Percentiles rank a stretch among this genome's conserved stretches.
phyloP scores from a whole-genome alignment of 179 eudicot genomes.

The Vitellaria paradoxa region DNA sequence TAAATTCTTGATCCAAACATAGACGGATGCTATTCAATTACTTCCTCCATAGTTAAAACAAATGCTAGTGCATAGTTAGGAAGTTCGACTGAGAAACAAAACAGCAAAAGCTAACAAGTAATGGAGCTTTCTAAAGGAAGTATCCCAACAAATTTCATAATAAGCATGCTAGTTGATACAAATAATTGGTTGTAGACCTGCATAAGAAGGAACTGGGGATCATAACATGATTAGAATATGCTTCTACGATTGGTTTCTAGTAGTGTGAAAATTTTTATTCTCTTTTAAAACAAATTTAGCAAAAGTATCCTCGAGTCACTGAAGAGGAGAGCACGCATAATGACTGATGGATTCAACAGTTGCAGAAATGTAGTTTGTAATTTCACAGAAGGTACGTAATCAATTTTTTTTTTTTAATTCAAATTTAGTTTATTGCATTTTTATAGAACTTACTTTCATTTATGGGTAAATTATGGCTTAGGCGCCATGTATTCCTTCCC shows the following conservation, averaged over 20 bases:
- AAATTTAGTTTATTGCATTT: no score
- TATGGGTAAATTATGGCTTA: conserved; percentile 23
- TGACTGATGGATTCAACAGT: conserved; percentile 99
- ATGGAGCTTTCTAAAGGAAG: no score
- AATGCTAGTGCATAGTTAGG: no score
- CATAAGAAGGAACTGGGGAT: background rate
- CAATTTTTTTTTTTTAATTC: background rate
- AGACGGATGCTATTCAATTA: no score
- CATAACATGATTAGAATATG: background rate
- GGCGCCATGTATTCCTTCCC: conserved; percentile 99
- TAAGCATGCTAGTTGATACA: background rate
- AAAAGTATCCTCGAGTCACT: conserved; percentile 86
- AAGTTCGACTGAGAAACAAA: no score
- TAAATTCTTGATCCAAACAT: no score
- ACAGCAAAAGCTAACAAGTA: no score
- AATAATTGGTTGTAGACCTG: background rate
- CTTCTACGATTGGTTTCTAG: no score
- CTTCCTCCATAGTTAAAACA: no score
- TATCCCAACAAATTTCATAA: background rate
- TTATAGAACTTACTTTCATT: no score
- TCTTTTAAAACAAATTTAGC: conserved; percentile 42
- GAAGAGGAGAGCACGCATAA: conserved; percentile 83
- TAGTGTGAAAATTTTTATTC: background rate
- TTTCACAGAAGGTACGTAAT: conserved; percentile 74
- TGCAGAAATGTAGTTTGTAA: conserved; percentile 95